Evolutionary conservation across 306 rosid genomes (phyloP).

Genomic region (Acacia acuminata): DNA sequence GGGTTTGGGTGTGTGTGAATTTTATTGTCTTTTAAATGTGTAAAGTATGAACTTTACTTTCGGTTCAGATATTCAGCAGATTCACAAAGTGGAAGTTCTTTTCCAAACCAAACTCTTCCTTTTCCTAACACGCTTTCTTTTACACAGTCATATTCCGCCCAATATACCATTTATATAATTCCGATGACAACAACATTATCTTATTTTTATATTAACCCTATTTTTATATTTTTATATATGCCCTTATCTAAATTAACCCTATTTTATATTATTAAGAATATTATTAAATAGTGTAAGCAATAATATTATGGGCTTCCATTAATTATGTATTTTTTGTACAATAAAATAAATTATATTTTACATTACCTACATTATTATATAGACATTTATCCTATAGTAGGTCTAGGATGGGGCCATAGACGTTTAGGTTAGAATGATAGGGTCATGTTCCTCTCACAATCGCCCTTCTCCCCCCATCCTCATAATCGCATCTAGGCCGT

Average conservation of each 20-base stretch:
- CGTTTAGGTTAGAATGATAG: not conserved
- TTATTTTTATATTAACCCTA: not conserved
- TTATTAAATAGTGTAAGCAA: not conserved
- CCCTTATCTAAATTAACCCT: not conserved
- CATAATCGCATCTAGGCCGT: no score
- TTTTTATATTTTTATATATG: no score
- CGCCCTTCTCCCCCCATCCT: no score
- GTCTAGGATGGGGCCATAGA: not conserved
- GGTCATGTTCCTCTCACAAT: no score
- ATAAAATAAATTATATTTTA: not conserved
- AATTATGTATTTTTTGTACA: not conserved
- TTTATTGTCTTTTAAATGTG: not conserved
- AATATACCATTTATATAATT: not conserved
- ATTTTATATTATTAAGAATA: no score
- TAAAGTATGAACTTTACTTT: not conserved
- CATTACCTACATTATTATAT: not conserved
- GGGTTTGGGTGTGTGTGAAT: not conserved
- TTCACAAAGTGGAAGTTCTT: not conserved
- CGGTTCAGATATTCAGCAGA: not conserved
- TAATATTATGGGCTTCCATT: not conserved
- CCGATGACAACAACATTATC: not conserved
- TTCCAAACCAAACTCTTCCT: no score
- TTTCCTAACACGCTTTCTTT: not conserved
- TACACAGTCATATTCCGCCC: not conserved
- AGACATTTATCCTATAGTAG: no score